Base-by-base conservation (phyloP, 352 stramenopile species). In the Proteromonas lacertae region DNA sequence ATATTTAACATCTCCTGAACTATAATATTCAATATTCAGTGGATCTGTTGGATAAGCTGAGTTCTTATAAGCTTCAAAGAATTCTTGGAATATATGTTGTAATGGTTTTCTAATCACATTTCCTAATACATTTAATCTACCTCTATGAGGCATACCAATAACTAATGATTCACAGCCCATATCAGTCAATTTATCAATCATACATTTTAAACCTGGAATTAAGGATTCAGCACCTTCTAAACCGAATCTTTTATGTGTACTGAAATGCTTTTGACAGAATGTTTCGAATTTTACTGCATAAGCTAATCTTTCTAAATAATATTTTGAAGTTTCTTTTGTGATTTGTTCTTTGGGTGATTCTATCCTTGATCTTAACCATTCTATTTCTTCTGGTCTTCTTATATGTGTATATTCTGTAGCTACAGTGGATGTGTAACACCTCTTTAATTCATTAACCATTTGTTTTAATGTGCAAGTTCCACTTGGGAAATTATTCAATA, bases 381-480 rank as follows among this genome's bases (percentile, higher is more conserved):
- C 96, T 57, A 69, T 90, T 57, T 92, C 83, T 25, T 92, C 60
- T 18, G 66, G 64, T 53, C 80, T 59, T 20, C 67, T 56, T 47
- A 97, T 96, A 59, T 97, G 86, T 78, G 94, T 95, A 57, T 95
- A 96, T 67, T 97, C 81, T 40, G 93, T 74, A 38, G 73, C 83
- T 32, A 96, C 66, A 14, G 67, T 84, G 34, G 64, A 72, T 58
- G 80, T 96, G 53, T 97, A 97, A 6, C 78, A 92, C 47, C 88
- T 69, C 46, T 80, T 62, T 3, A 97, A 62, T 28, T 75, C 56
- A 20, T 81, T 51, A 1, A 93, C 45, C 43, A 96, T 79, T 47
- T 88, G 61, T 14, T 77, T 60, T n/a, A 97, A 57, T 20, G 81
- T 96, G 40, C 90, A 67, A 33, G 43, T 55, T 42, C 61, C 50